These are phyloP conservation scores for Phyllosticta citribraziliensis DNA, from an alignment of 2,329 filamentous ascomycete genomes.

Conservation along the genomic window DNA sequence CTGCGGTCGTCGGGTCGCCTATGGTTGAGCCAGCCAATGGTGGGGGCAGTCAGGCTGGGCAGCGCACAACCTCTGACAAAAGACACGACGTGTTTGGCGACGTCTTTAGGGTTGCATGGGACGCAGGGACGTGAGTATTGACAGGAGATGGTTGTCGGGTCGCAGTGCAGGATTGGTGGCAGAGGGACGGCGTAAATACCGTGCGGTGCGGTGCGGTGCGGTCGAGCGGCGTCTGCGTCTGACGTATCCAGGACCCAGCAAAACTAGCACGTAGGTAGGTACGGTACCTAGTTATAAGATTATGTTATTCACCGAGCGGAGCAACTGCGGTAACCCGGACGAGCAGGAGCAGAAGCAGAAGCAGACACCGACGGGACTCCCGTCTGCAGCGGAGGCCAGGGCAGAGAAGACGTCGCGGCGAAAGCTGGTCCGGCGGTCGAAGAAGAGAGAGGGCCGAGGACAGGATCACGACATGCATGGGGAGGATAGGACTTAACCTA, in stretches of 20 bases:
- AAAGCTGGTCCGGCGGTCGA: neutral
- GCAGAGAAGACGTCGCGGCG: neutral
- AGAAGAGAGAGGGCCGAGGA: neutral
- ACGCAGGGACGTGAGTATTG: neutral
- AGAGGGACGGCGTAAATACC: conserved; percentile 1
- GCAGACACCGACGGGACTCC: neutral
- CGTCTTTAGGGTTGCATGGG: neutral
- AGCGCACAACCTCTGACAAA: neutral
- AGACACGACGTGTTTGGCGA: neutral
- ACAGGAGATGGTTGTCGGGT: neutral
- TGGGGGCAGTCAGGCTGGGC: neutral
- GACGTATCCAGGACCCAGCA: neutral
- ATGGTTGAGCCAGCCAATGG: conserved; percentile 1
- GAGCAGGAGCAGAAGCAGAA: no score
- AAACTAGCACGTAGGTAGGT: neutral
- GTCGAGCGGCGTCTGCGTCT: neutral
- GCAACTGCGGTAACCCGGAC: neutral
- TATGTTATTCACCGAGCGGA: neutral
- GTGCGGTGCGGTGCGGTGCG: neutral
- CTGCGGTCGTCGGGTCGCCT: conserved; percentile 18
- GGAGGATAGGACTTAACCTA: no score
- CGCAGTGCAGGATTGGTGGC: neutral
- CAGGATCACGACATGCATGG: neutral
- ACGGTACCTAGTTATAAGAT: no score
- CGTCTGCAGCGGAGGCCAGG: no score